These are phyloP conservation scores for Globisporangium middletonii DNA, from an alignment of 352 stramenopile species.

Conservation along the genomic window DNA sequence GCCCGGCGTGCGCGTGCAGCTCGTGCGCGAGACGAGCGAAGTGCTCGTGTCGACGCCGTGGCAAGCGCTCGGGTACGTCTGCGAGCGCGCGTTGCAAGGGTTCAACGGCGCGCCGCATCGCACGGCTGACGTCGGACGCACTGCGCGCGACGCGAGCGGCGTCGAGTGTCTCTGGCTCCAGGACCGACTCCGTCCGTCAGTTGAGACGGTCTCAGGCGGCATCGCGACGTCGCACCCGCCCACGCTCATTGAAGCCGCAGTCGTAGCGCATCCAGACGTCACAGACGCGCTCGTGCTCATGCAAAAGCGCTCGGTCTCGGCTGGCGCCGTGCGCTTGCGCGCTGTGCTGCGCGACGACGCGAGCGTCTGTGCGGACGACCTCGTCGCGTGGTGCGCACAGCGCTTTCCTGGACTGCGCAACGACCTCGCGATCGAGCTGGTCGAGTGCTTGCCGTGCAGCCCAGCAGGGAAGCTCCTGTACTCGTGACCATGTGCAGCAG, in stretches of 20 bases:
- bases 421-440: conserved; percentile 43
- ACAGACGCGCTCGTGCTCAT: conserved; percentile 50
- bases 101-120: conserved; percentile 32
- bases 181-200: conserved; percentile 43
- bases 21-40: conserved; percentile 42
- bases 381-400: conserved; percentile 29
- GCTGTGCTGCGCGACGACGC: conserved; percentile 24
- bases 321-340: conserved; percentile 20
- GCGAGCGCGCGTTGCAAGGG: conserved; percentile 34
- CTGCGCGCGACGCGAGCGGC: conserved; percentile 12
- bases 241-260: conserved; percentile 32
- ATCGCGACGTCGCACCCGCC: conserved; percentile 20
- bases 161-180: conserved; percentile 59
- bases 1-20: conserved; percentile 48
- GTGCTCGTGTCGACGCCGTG: conserved; percentile 75
- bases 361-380: conserved; percentile 19
- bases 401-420: conserved; percentile 31
- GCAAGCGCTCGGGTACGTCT: conserved; percentile 74
- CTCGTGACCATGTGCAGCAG: conserved; percentile 19
- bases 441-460: conserved; percentile 68
- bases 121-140: conserved; percentile 52
- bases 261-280: conserved; percentile 34
- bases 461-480: conserved; percentile 85
- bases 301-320: conserved; percentile 14
- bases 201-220: conserved; percentile 28